Percentiles rank a stretch among this genome's conserved stretches.
Evolutionary conservation across 192 early-diverging fungal species (phyloP).

Genomic region (Coemansia umbellata): DNA sequence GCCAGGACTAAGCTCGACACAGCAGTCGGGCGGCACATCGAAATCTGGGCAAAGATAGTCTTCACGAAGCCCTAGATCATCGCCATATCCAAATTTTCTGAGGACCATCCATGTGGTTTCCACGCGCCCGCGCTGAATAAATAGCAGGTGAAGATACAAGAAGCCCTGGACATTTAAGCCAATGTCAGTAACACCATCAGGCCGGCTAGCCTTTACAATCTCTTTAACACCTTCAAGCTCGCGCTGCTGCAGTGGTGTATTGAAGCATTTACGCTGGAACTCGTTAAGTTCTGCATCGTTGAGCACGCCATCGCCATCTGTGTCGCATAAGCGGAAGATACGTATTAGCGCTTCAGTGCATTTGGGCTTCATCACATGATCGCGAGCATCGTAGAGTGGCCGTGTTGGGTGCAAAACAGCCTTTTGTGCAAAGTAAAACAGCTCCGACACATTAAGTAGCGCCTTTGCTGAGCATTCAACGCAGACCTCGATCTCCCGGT

Average conservation of each 20-base stretch:
- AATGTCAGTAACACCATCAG: slow-evolving; percentile 76
- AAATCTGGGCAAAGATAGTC: slow-evolving; percentile 85
- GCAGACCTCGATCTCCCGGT: slow-evolving; percentile 98
- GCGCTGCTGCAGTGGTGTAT: slow-evolving; percentile 88
- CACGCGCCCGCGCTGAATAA: slow-evolving; percentile 93
- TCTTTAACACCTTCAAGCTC: slow-evolving; percentile 97
- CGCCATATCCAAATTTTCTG: slow-evolving; percentile 93
- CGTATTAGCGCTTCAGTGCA: slow-evolving; percentile 88
- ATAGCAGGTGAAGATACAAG: slow-evolving; percentile 89
- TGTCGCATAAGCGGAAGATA: slow-evolving; percentile 95
- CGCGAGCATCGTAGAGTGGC: slow-evolving; percentile 92
- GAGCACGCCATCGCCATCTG: slow-evolving; percentile 86
- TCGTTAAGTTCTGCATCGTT: slow-evolving; percentile 95
- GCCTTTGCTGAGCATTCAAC: slow-evolving; percentile 98
- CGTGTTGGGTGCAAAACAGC: slow-evolving; percentile 97
- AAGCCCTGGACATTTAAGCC: slow-evolving; percentile 95
- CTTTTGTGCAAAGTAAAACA: slow-evolving; percentile 99
- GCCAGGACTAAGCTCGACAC: slow-evolving; percentile 87
- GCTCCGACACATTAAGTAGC: slow-evolving; percentile 92
- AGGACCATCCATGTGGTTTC: slow-evolving; percentile 99
- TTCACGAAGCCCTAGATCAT: slow-evolving; percentile 87
- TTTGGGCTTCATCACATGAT: slow-evolving; percentile 80
- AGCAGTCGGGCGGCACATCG: slow-evolving; percentile 85
- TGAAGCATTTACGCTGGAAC: slow-evolving; percentile 94
- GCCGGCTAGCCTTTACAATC: slow-evolving; percentile 84